A percentile compares a stretch with the other conserved stretches of the same genome.
phyloP scores from a whole-genome alignment of 1,284 basidiomycete genomes.

The Microbotryum scabiosae region DNA sequence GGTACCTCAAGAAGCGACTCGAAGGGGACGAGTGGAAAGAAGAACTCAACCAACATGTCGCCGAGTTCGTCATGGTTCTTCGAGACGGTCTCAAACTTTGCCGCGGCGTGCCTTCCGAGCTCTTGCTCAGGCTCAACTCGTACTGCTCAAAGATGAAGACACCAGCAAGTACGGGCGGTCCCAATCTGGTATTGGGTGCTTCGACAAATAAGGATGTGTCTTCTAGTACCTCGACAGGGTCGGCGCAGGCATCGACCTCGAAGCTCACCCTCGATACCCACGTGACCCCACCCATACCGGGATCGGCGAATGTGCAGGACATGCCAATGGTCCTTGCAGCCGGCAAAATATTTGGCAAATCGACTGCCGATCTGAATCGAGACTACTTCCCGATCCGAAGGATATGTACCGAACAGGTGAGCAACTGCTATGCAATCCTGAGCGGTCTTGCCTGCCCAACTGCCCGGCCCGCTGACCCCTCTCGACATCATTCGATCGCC shows the following conservation, averaged over 20 bases:
- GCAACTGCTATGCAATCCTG: no score
- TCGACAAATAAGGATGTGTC: slow-evolving; percentile 2
- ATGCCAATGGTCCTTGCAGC: slow-evolving; percentile 69
- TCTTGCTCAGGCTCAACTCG: slow-evolving; percentile 67
- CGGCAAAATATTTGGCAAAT: slow-evolving; percentile 63
- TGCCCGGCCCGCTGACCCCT: no score
- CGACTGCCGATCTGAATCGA: slow-evolving; percentile 56
- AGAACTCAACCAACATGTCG: slow-evolving; percentile 84
- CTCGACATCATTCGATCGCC: no score
- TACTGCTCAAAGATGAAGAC: slow-evolving; percentile 62
- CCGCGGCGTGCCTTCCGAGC: slow-evolving; percentile 58
- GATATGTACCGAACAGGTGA: slow-evolving; percentile 70
- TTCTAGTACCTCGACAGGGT: slow-evolving; percentile 3
- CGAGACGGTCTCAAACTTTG: slow-evolving; percentile 56
- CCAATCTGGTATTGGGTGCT: neutral
- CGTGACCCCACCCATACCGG: slow-evolving; percentile 4
- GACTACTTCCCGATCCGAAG: slow-evolving; percentile 64
- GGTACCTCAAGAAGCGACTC: slow-evolving; percentile 36
- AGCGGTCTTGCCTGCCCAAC: no score
- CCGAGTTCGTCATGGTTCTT: slow-evolving; percentile 74
- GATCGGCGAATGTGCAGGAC: slow-evolving; percentile 46
- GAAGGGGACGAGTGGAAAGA: slow-evolving; percentile 83
- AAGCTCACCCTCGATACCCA: slow-evolving; percentile 7
- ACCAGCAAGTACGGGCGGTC: neutral
- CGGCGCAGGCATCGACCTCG: neutral